Conservation (phyloP, 2,329 filamentous ascomycete genomes). For the Penicillium sp. region DNA sequence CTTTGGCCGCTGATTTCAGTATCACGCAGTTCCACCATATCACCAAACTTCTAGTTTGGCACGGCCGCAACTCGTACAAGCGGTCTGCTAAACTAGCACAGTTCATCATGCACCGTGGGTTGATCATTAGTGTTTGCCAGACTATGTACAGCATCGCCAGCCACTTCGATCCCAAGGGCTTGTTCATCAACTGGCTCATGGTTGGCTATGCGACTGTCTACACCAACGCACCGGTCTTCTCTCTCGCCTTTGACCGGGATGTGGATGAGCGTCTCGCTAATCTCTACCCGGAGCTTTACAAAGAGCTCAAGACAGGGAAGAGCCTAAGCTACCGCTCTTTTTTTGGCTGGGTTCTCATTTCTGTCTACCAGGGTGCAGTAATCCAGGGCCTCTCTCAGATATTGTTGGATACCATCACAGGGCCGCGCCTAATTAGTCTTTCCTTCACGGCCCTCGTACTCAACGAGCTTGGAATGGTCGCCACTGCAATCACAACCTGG, state of each 20-base stretch:
- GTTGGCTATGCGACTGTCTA: conserved; percentile 97
- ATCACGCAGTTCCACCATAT: conserved; percentile 94
- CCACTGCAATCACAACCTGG: conserved; percentile 95
- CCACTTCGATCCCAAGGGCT: conserved; percentile 85
- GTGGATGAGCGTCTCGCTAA: conserved; percentile 93
- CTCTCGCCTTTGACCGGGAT: conserved; percentile 88
- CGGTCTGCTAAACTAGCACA: conserved; percentile 91
- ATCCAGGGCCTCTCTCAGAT: conserved; percentile 95
- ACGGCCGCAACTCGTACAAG: conserved; percentile 96
- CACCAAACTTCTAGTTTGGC: conserved; percentile 97
- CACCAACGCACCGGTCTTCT: conserved; percentile 89
- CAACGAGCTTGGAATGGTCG: conserved; percentile 97
- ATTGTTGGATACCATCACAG: conserved; percentile 70
- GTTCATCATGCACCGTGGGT: conserved; percentile 94
- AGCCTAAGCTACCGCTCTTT: conserved; percentile 91
- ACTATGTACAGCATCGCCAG: conserved; percentile 96
- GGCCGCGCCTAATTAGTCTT: conserved; percentile 76
- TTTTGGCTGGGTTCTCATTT: conserved; percentile 94
- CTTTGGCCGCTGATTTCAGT: conserved; percentile 91
- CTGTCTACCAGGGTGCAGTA: conserved; percentile 89
- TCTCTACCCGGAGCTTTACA: conserved; percentile 95
- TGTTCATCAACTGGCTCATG: conserved; percentile 95
- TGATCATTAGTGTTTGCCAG: conserved; percentile 94
- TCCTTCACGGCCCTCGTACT: conserved; percentile 88
- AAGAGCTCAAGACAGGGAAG: conserved; percentile 86